These are phyloP conservation scores for Amanita molliuscula DNA, from an alignment of 768 basidiomycete species.

Conservation along the genomic window DNA sequence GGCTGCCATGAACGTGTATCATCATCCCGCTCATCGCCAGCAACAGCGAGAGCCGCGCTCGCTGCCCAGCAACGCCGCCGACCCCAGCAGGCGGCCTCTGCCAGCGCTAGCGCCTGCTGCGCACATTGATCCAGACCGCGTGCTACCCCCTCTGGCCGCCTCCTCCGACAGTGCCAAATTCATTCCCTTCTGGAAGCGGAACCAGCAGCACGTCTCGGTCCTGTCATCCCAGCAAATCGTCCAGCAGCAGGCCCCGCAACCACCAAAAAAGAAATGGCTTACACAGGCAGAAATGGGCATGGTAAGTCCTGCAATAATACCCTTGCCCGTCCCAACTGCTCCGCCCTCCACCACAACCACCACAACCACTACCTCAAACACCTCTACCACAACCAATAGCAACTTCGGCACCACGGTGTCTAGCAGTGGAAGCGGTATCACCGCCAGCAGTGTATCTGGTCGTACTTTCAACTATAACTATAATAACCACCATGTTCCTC, in stretches of 20 bases:
- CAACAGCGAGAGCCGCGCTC: slow-evolving; percentile 7
- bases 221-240: neutral
- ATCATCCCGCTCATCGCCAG: slow-evolving; percentile 2
- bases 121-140: slow-evolving; percentile 4
- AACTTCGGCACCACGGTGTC: slow-evolving; percentile 7
- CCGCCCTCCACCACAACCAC: slow-evolving; percentile 2
- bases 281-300: slow-evolving; percentile 8
- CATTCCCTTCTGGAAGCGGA: slow-evolving; percentile 7
- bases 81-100: neutral
- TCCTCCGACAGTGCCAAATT: slow-evolving; percentile 5
- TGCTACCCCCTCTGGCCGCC: slow-evolving; percentile 4
- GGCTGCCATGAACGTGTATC: slow-evolving; percentile 5
- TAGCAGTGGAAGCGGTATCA: slow-evolving; percentile 6
- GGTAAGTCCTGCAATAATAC: slow-evolving; percentile 6
- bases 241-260: neutral
- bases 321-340: slow-evolving; percentile 4
- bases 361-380: slow-evolving; percentile 5
- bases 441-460: slow-evolving; percentile 6
- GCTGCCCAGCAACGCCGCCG: neutral
- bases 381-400: slow-evolving; percentile 6
- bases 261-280: slow-evolving; percentile 7
- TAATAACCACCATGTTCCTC: slow-evolving; percentile 8
- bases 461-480: slow-evolving; percentile 9
- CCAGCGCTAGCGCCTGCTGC: neutral
- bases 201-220: neutral